Base-by-base conservation (phyloP, 805 yeast species). In the Saturnispora kantuleensis region DNA sequence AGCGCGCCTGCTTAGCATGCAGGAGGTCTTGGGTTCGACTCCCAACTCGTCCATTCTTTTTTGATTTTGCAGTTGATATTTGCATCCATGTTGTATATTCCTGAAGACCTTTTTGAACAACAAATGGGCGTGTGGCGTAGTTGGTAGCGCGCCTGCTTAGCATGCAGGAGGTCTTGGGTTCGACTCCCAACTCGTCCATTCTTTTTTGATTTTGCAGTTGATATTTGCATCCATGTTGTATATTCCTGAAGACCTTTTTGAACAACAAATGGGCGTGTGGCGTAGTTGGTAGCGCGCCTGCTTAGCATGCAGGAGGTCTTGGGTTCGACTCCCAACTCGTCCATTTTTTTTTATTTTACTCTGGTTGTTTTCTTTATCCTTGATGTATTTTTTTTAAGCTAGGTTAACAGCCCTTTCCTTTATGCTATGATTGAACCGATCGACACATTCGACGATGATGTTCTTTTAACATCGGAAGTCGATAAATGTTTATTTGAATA, bases 241-340 rank as follows among this genome's bases (percentile, higher is more conserved):
- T 4, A 21, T 21, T 4, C 5, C 26, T 6, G 8, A 21, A 6
- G 8, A 21, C 6, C 8, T 21, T 21, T 38, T 28, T 10, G 3
- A n/a, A 30, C 34, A 29, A 31, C 17, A 18, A 39, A 3, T 45
- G 84, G 83, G 84, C 83, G 80, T 77, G 81, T 77, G 83, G 82
- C 82, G 83, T 74, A 77, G 83, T 77, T 75, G 82, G 83, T 77
- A 77, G 82, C 82, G 82, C 82, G 82, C 74, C 74, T 79, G 76
- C 83, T 77, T 77, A 76, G 82, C 82, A 77, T 77, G 83, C 76
- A 79, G 76, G 74, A 77, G 83, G 84, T 78, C 84, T 76, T 77
- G 77, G 82, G 82, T 76, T 77, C 83, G 79, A 77, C 71, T 77
- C 83, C 83, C 76, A 76, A 74, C 81, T 76, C 79, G 82, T 77